Evolutionary conservation across 2,329 filamentous ascomycete genomes (phyloP).

Genomic region (Chrysoporthe deuterocubensis): DNA sequence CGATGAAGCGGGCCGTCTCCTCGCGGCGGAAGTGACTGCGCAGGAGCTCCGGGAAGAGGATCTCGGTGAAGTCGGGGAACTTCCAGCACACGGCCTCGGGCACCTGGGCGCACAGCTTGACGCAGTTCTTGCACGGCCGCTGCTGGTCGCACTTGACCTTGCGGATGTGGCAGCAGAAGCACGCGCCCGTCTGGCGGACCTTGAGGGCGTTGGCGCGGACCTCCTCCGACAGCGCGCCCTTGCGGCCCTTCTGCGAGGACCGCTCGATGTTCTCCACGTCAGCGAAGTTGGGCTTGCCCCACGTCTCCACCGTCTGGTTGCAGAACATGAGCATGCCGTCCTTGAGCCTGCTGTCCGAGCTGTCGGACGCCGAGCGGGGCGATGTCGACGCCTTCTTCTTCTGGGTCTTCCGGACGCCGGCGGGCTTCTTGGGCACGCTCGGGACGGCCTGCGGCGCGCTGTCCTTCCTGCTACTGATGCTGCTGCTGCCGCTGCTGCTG

Average conservation of each 20-base stretch:
- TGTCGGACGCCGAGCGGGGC: slow-evolving; percentile 30
- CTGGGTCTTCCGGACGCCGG: slow-evolving; percentile 20
- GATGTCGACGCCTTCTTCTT: slow-evolving; percentile 46
- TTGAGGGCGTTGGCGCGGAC: slow-evolving; percentile 59
- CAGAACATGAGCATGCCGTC: slow-evolving; percentile 60
- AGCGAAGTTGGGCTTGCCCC: slow-evolving; percentile 56
- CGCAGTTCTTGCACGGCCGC: slow-evolving; percentile 61
- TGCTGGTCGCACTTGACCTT: slow-evolving; percentile 63
- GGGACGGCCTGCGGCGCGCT: not conserved
- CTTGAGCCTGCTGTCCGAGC: slow-evolving; percentile 52
- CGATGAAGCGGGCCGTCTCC: slow-evolving; percentile 52
- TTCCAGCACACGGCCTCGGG: slow-evolving; percentile 64
- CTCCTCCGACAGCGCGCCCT: slow-evolving; percentile 58
- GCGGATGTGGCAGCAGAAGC: slow-evolving; percentile 63
- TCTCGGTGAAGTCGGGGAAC: slow-evolving; percentile 57
- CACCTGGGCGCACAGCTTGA: slow-evolving; percentile 52
- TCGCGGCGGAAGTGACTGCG: slow-evolving; percentile 55
- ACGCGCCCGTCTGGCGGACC: slow-evolving; percentile 58
- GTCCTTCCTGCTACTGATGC: slow-evolving; percentile 9
- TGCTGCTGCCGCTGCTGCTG: slow-evolving; percentile 6
- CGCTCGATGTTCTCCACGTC: slow-evolving; percentile 56
- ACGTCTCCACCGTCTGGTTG: slow-evolving; percentile 40
- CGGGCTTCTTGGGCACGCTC: slow-evolving; percentile 10
- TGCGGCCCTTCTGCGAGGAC: slow-evolving; percentile 58
- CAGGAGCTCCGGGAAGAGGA: slow-evolving; percentile 58